These are phyloP conservation scores for Kokia cookei DNA, from an alignment of 441 rosid species.

Conservation along the genomic window DNA sequence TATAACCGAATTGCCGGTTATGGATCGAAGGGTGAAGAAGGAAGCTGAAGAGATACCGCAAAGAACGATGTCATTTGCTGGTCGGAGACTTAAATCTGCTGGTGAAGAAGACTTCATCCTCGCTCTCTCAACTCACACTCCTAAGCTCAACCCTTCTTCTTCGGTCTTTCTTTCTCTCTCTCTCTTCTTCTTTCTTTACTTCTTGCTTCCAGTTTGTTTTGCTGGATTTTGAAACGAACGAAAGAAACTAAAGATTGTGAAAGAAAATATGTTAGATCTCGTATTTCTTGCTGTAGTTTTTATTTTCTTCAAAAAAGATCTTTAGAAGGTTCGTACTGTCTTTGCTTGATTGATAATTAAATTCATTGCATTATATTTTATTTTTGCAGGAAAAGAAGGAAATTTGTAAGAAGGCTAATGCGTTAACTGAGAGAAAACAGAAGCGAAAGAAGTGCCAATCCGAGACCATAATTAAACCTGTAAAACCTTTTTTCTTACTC, in stretches of 20 bases:
- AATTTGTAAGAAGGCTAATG: slow-evolving; percentile 13
- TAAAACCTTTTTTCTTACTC: slow-evolving; percentile 9
- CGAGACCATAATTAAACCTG: slow-evolving; percentile 29
- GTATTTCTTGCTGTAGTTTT: background rate
- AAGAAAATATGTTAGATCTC: slow-evolving; percentile 1
- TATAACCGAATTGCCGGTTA: background rate
- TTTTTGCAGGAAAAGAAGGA: slow-evolving; percentile 18
- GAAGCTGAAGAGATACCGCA: slow-evolving; percentile 25
- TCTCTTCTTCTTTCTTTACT: background rate
- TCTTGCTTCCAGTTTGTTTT: slow-evolving; percentile 1
- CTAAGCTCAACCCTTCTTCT: slow-evolving; percentile 6
- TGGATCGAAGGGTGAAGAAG: slow-evolving; percentile 31
- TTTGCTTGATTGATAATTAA: background rate
- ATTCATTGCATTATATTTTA: background rate
- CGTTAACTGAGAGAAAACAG: slow-evolving; percentile 17
- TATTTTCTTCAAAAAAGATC: background rate
- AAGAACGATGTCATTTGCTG: slow-evolving; percentile 8
- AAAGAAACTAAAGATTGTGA: background rate
- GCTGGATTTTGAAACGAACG: background rate
- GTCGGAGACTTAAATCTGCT: background rate
- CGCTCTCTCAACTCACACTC: slow-evolving; percentile 20
- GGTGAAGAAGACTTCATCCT: slow-evolving; percentile 24
- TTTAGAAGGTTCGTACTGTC: background rate
- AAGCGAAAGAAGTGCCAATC: slow-evolving; percentile 34
- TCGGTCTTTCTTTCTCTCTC: slow-evolving; percentile 3